Percentiles rank a stretch among this genome's conserved stretches.
Evolutionary conservation across 805 yeast genomes (phyloP).

Genomic region (Jamesozyma spencerorum): DNA sequence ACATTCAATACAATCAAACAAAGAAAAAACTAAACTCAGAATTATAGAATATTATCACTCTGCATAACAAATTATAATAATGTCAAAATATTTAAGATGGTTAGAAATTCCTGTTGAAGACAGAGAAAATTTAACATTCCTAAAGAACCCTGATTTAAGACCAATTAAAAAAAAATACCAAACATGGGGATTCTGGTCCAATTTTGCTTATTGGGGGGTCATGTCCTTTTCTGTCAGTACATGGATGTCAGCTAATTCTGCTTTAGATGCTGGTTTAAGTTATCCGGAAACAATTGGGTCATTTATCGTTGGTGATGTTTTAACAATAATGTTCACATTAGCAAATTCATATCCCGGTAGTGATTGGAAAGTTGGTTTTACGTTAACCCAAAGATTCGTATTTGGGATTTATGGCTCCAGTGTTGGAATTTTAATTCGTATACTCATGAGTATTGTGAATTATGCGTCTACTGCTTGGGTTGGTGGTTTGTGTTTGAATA

Average conservation of each 20-base stretch:
- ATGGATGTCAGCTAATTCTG: constrained; percentile 38
- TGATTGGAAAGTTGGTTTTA: constrained; percentile 42
- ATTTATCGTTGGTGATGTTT: constrained; percentile 38
- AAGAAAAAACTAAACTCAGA: too few relatives aligned
- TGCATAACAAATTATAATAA: too few relatives aligned
- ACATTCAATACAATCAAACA: too few relatives aligned
- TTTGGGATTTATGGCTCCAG: constrained; percentile 39
- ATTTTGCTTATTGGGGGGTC: constrained; percentile 38
- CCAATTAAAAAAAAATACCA: constrained; percentile 22
- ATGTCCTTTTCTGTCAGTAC: constrained; percentile 38
- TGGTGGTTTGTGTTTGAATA: constrained; percentile 34
- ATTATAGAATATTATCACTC: too few relatives aligned
- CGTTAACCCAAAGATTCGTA: constrained; percentile 37
- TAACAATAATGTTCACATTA: constrained; percentile 36
- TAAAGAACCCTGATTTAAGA: constrained; percentile 29
- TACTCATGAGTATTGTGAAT: constrained; percentile 38
- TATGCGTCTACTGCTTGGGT: constrained; percentile 39
- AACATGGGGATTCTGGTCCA: constrained; percentile 34
- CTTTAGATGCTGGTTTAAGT: constrained; percentile 37
- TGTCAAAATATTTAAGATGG: background rate
- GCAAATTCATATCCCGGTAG: constrained; percentile 42
- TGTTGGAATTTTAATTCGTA: constrained; percentile 30
- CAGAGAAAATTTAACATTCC: constrained; percentile 22
- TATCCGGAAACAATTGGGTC: constrained; percentile 40
- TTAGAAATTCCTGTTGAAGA: constrained; percentile 28